phyloP scores from a whole-genome alignment of 345 rosid species.

The Hibiscus mutabilis region DNA sequence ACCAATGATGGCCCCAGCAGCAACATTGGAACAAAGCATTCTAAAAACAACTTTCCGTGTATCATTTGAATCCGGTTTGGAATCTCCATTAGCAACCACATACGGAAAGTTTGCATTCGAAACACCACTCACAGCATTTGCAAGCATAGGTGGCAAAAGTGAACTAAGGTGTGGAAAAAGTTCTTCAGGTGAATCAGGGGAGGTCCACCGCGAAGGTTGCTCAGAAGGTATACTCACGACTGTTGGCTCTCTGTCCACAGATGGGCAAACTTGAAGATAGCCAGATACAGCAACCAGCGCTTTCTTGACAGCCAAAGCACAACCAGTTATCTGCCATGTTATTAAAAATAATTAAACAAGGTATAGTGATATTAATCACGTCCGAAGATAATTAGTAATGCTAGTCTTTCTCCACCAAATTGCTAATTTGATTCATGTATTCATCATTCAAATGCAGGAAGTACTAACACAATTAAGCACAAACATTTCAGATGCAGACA shows the following conservation, averaged over 20 bases:
- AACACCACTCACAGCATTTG: constrained; percentile 8
- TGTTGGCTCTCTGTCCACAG: constrained; percentile 5
- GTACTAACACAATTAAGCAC: background rate
- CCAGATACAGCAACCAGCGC: constrained; percentile 48
- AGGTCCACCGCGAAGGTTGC: constrained; percentile 13
- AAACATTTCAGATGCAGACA: background rate
- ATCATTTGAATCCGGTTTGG: constrained; percentile 9
- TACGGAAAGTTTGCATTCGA: constrained; percentile 9
- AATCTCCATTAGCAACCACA: constrained; percentile 1
- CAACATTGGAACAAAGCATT: constrained; percentile 37
- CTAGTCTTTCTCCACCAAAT: background rate
- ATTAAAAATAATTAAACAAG: background rate
- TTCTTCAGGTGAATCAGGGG: constrained; percentile 36
- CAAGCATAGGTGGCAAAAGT: constrained; percentile 18
- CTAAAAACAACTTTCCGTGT: constrained; percentile 38
- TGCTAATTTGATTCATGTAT: background rate
- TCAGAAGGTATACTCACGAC: constrained; percentile 22
- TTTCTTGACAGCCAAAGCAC: constrained; percentile 50
- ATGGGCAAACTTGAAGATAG: constrained; percentile 25
- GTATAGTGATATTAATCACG: background rate
- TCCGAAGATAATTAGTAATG: background rate
- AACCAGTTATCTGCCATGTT: constrained; percentile 44
- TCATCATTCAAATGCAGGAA: background rate
- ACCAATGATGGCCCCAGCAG: constrained; percentile 65
- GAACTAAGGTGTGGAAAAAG: constrained; percentile 47